Conservation (phyloP, 78 protist species). For the slime mould (Dictyostelium discoideum) region DNA sequence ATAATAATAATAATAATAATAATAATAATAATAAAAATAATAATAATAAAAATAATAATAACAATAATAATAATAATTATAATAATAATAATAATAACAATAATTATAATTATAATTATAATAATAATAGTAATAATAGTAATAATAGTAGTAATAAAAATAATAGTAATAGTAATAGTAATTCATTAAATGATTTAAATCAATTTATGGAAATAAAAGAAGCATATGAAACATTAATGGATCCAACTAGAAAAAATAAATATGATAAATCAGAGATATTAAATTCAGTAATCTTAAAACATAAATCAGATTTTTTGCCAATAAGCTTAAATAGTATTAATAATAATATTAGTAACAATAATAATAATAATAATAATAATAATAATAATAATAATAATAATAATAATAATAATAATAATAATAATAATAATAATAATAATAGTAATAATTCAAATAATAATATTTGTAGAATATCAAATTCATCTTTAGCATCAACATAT, state of each 20-base stretch:
- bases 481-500: background rate
- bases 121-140: too few species aligned
- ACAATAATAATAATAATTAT: background rate
- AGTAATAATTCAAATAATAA: too few species aligned
- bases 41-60: too few species aligned
- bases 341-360: background rate
- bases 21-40: background rate
- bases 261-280: background rate
- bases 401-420: too few species aligned
- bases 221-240: constrained; percentile 19
- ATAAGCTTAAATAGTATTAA: background rate
- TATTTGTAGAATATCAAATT: background rate
- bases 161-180: background rate
- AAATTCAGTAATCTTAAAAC: background rate
- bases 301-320: background rate
- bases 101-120: background rate
- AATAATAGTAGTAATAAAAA: background rate
- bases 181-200: background rate
- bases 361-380: too few species aligned
- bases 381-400: too few species aligned
- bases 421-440: too few species aligned
- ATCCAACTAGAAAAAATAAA: constrained; percentile 2
- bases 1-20: background rate
- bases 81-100: too few species aligned
- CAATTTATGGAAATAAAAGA: background rate